These are phyloP conservation scores for Fusarium burgessii DNA, from an alignment of 2,329 filamentous ascomycete genomes.

Conservation along the genomic window DNA sequence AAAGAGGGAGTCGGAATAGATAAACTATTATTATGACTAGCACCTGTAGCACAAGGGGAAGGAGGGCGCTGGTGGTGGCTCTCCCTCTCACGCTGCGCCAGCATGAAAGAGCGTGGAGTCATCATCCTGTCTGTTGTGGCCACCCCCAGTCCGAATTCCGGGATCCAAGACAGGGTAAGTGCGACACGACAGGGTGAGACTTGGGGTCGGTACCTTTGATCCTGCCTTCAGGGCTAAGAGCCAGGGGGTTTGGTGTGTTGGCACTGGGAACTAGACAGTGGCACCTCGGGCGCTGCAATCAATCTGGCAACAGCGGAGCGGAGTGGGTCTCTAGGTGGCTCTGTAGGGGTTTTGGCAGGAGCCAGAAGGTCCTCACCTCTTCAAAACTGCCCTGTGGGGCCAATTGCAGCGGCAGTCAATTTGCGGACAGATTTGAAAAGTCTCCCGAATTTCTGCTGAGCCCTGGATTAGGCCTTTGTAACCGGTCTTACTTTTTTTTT, in stretches of 20 bases:
- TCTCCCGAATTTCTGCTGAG: constrained; percentile 4
- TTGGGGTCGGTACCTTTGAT: constrained; percentile 32
- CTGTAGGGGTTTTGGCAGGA: constrained; percentile 22
- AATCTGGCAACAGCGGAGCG: constrained; percentile 43
- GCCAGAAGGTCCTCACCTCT: constrained; percentile 14
- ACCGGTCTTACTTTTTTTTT: constrained; percentile 22
- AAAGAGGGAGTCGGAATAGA: constrained; percentile 41
- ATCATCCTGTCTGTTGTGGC: constrained; percentile 39
- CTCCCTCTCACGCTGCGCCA: constrained; percentile 42
- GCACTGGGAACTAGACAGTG: constrained; percentile 13
- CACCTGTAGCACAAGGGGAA: constrained; percentile 33
- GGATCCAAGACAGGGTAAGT: constrained; percentile 38
- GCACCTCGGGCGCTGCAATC: constrained; percentile 11
- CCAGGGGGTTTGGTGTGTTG: constrained; percentile 33
- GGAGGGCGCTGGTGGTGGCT: constrained; percentile 34
- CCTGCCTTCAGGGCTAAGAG: constrained; percentile 16
- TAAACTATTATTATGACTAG: constrained; percentile 41
- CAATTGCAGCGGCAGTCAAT: constrained; percentile 14
- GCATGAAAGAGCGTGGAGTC: constrained; percentile 48
- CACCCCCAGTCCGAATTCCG: constrained; percentile 35
- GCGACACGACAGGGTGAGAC: constrained; percentile 33
- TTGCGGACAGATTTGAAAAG: background rate
- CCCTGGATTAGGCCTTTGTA: constrained; percentile 13
- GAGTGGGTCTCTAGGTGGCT: constrained; percentile 22
- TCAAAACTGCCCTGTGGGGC: constrained; percentile 9